Evolutionary conservation across 2,329 filamentous ascomycete genomes (phyloP), one percentile per base, ranked within the genome.

Genomic region (Epichloe scottii): DNA sequence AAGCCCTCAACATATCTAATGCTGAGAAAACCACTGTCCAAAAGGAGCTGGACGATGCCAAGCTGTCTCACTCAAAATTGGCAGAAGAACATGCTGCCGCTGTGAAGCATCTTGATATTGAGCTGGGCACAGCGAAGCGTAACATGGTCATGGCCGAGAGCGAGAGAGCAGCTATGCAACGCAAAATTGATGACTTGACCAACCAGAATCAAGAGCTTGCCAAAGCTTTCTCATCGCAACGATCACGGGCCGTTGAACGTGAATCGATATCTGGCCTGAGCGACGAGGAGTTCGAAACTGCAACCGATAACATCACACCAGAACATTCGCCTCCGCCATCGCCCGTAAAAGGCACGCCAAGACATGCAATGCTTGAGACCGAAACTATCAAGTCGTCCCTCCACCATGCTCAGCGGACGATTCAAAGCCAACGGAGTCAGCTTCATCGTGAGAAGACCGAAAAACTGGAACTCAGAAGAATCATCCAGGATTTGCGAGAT

Each of bases 391-490:
- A 93, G 71, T 94, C 90, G 50, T 96, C 91, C 26, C 77, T 97
- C 30, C 85, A 89, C 58, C 93, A 98, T 65, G 91, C 93, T 39
- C 93, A 97, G 66, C 82, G 91, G 52, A 96, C 95, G 70, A 96
- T 98, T 53, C 91, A 97, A 66, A 95, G 89, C 61, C 79, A 97
- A 59, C 89, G 95, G 68, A 89, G 86, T 66, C 95, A 90, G 61
- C 87, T 97, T 45, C 91, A 98, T 66, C 86, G 93, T 35, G 93
- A 98, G 68, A 98, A 97, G 81, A 96, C 91, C 0, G 93, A 98
- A 68, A 98, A 96, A 74, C 79, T 97, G 30, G 93, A 98, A 68
- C 79, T 97, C 50, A 90, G 89, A 69, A 86, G 91, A 53, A 88
- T 98, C 78, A 79, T 97, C 33, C 91, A 97, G 69, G 93, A 98